These are phyloP conservation scores for Moesziomyces parantarcticus DNA, from an alignment of 1,284 basidiomycete genomes.

Conservation along the genomic window DNA sequence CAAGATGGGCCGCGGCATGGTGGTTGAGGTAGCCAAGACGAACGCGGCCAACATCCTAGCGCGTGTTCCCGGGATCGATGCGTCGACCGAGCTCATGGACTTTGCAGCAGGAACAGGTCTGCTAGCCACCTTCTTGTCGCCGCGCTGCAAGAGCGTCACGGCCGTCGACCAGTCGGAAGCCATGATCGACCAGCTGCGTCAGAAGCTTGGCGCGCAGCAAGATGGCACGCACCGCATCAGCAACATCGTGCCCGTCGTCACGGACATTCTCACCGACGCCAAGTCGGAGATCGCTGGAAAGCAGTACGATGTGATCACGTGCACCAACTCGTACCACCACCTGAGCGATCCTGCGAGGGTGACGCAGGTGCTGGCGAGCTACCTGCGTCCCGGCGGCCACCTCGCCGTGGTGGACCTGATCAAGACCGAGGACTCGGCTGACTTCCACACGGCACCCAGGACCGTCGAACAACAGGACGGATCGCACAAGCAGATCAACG, in stretches of 20 bases:
- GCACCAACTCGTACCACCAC: conserved; percentile 51
- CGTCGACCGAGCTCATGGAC: conserved; percentile 30
- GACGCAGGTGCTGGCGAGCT: conserved; percentile 25
- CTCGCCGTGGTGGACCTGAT: conserved; percentile 40
- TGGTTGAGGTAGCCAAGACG: conserved; percentile 27
- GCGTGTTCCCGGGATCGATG: conserved; percentile 19
- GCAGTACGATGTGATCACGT: conserved; percentile 42
- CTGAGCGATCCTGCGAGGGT: conserved; percentile 33
- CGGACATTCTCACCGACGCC: conserved; percentile 14
- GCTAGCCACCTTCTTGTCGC: conserved; percentile 37
- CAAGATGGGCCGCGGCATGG: conserved; percentile 34
- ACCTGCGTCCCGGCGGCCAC: conserved; percentile 39
- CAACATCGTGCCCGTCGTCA: conserved; percentile 20
- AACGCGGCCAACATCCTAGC: conserved; percentile 42
- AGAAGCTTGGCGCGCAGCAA: conserved; percentile 29
- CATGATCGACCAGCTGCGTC: conserved; percentile 38
- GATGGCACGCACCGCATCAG: conserved; percentile 6
- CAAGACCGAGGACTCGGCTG: conserved; percentile 18
- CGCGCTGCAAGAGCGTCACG: conserved; percentile 26
- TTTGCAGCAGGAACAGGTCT: conserved; percentile 46
- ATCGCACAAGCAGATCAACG: conserved; percentile 22
- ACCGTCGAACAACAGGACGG: conserved; percentile 19
- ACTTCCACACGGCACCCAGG: conserved; percentile 20
- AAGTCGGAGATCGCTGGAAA: background rate
- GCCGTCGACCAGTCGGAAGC: conserved; percentile 41